A percentile compares a stretch with the other conserved stretches of the same genome.
Conservation (phyloP, 345 rosid genomes). For the Gossypium rotundifolium region DNA sequence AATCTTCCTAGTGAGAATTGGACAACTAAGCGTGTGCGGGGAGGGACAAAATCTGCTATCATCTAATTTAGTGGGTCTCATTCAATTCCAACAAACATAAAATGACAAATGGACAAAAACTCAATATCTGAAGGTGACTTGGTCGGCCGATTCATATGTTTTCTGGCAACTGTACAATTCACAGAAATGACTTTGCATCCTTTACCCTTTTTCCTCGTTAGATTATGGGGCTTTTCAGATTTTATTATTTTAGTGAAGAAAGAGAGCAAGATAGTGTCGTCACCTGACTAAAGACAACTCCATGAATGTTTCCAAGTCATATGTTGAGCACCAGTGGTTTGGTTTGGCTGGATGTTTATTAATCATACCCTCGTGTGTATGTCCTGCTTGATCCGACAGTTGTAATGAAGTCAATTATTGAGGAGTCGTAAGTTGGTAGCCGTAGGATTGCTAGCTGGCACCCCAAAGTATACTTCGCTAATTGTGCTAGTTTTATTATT, state of each 20-base stretch:
- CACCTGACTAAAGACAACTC: slow-evolving; percentile 5
- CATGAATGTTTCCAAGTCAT: not conserved
- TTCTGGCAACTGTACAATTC: not conserved
- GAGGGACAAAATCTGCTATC: not conserved
- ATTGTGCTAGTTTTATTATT: not conserved
- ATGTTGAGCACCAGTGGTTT: not conserved
- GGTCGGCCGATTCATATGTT: not conserved
- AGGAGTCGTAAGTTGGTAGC: not conserved
- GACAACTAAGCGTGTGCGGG: not conserved
- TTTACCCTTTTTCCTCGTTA: not conserved
- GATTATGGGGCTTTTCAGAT: not conserved
- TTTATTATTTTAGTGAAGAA: not conserved
- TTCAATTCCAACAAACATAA: not conserved
- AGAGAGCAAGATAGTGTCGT: not conserved
- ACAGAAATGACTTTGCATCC: not conserved
- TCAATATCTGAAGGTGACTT: not conserved
- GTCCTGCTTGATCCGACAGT: not conserved
- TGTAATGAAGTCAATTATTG: not conserved
- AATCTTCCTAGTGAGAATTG: not conserved
- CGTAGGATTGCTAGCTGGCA: not conserved
- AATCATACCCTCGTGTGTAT: not conserved
- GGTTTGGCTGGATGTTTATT: not conserved
- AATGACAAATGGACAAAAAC: slow-evolving; percentile 2
- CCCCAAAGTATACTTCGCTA: not conserved
- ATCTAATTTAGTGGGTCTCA: not conserved